Percentiles rank a stretch among this genome's conserved stretches.
These are phyloP conservation scores for Fusarium hainanense DNA, from an alignment of 2,329 filamentous ascomycete species.

Conservation along the genomic window DNA sequence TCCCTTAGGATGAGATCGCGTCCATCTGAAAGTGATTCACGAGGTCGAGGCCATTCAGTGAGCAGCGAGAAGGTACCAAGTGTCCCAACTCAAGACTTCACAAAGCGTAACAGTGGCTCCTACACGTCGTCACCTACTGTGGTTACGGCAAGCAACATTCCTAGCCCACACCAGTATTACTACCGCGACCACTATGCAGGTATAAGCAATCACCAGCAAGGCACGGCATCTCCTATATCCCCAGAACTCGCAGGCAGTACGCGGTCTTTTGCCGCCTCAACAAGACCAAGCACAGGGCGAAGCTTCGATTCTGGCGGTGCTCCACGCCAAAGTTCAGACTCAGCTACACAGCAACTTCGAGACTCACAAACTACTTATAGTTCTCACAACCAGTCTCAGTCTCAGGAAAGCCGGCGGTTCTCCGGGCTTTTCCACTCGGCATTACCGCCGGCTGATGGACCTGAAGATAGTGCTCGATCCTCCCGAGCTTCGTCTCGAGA, in stretches of 20 bases:
- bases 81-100: slow-evolving; percentile 74
- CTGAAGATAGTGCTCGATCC: slow-evolving; percentile 63
- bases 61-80: slow-evolving; percentile 72
- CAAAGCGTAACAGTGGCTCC: slow-evolving; percentile 72
- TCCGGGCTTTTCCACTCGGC: slow-evolving; percentile 89
- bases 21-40: slow-evolving; percentile 61
- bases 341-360: slow-evolving; percentile 57
- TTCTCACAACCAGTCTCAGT: slow-evolving; percentile 58
- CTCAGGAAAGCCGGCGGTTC: slow-evolving; percentile 65
- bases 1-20: slow-evolving; percentile 62
- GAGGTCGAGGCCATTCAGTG: slow-evolving; percentile 69
- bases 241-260: slow-evolving; percentile 64
- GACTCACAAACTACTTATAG: slow-evolving; percentile 68
- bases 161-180: slow-evolving; percentile 66
- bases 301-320: slow-evolving; percentile 67
- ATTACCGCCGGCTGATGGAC: slow-evolving; percentile 79
- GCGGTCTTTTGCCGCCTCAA: slow-evolving; percentile 59
- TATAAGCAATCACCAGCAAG: slow-evolving; percentile 55
- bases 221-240: slow-evolving; percentile 66
- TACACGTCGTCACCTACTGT: slow-evolving; percentile 70
- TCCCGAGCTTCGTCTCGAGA: slow-evolving; percentile 71
- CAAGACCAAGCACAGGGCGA: slow-evolving; percentile 68
- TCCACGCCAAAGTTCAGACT: slow-evolving; percentile 65
- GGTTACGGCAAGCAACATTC: slow-evolving; percentile 47
- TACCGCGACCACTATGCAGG: slow-evolving; percentile 59